Evolutionary conservation across 345 rosid genomes (phyloP), one percentile per base, ranked within the genome.

Genomic region (Lepidium sativum): DNA sequence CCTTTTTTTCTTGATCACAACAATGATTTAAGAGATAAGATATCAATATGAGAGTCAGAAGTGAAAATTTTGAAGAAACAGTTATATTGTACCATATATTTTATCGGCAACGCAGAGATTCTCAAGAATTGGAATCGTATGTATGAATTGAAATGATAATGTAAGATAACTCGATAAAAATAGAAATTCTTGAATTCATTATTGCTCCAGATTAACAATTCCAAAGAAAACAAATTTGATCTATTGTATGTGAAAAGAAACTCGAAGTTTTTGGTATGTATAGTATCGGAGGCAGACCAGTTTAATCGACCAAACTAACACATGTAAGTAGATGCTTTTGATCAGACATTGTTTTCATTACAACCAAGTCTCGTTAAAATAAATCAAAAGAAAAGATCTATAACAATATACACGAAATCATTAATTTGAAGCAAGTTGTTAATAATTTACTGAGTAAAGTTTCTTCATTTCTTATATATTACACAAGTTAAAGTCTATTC

Each of bases 91-190:
- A 66, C 78, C 69, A 37, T 61, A 74, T n/a, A n/a, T 25, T 60
- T 15, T 47, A 47, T 69, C 70, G 21, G 87, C 89, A 16, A 84
- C 92, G 40, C 92, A 86, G n/a, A 84, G 56, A 75, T 86, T 89
- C 73, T 86, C 89, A 52, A 84, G 89, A 64, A 60, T 86, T 89
- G 6, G 92, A 82, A 55, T 86, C 89, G 14, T 71, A 77, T 8
- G 84, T 84, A 25, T 51, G 34, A 15, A 63, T 55, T 48, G 67
- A 61, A 3, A 67, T 47, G 25, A 84, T n/a, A 18, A 66, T 60
- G 53, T 63, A 73, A 35, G 47, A 66, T 27, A 67, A 15, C 44
- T 60, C 41, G 15, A 59, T 51, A 31, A 47, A 5, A 5, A 53
- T 5, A n/a, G 9, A 65, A 37, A 25, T 9, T 72, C 35, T 58